Evolutionary conservation across 2,329 filamentous ascomycete genomes (phyloP), one percentile per base, ranked within the genome.

Genomic region (Talaromyces albobiverticillius): DNA sequence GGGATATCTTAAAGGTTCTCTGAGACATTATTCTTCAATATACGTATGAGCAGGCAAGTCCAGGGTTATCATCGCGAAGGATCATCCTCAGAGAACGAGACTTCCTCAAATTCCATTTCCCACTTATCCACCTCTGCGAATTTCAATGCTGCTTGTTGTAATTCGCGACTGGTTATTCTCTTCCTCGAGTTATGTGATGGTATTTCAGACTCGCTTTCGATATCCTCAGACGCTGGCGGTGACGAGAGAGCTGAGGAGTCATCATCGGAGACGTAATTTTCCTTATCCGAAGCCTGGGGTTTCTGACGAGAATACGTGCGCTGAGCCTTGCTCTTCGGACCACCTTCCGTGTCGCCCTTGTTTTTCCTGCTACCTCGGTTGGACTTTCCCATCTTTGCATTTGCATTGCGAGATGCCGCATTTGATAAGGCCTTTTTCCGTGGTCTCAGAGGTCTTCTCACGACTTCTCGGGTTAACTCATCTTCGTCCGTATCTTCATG

Each of bases 81-180:
- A 31, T 22, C 51, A 50, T 20, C 11, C 45, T 34, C 43, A 9
- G 26, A 46, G 26, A 49, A 13, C 31, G 62, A 60, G 3, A 74
- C 67, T 51, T 75, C 72, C 56, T 75, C 72, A 63, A 73, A 75
- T 25, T 74, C 72, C 66, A 75, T 72, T 54, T 71, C 46, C 72
- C 72, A 75, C 56, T 67, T 59, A 57, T 75, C 72, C 41, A 75
- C 62, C 56, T 74, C 72, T 0, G 68, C 68, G 61, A 75, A 75
- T 40, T 73, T 74, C 56, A 61, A 61, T 25, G 66, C 65, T 47
- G 70, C 68, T 14, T 59, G 54, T 20, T 64, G 62, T 31, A 75
- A 60, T 47, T 75, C 72, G 36, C 69, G 67, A 54, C 71, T 75
- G 41, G 64, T 55, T 48, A 61, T 64, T 32, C 61, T 60, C 6